Evolutionary conservation across 176 grass and related monocot species (phyloP).

Genomic region (Saccharum spontaneum): DNA sequence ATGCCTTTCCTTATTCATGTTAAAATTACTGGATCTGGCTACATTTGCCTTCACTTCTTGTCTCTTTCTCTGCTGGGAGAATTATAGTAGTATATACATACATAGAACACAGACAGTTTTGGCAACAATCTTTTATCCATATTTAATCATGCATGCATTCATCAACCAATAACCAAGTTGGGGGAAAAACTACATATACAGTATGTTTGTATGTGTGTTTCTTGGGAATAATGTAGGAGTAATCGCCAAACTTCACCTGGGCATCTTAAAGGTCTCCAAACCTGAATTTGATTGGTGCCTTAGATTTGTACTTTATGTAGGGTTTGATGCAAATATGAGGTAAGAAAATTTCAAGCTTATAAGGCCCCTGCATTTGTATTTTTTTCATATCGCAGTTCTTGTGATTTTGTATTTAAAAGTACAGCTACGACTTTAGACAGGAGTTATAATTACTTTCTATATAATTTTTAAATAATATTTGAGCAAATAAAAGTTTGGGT

Average conservation of each 20-base stretch:
- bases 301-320: not conserved
- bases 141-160: not conserved
- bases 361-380: not conserved
- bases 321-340: no score
- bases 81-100: not conserved
- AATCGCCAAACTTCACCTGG: not conserved
- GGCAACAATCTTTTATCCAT: not conserved
- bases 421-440: not conserved
- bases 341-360: not conserved
- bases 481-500: not conserved
- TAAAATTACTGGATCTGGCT: slow-evolving; percentile 38
- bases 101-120: not conserved
- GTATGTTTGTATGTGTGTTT: not conserved
- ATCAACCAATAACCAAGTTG: not conserved
- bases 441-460: not conserved
- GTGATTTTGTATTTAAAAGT: not conserved
- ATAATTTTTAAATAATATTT: not conserved
- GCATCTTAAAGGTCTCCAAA: not conserved
- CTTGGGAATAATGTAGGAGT: not conserved
- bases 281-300: not conserved
- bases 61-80: slow-evolving; percentile 6
- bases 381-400: not conserved
- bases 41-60: slow-evolving; percentile 39
- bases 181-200: not conserved
- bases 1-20: slow-evolving; percentile 27